phyloP scores from a whole-genome alignment of 441 rosid genomes.

The Breynia disticha region DNA sequence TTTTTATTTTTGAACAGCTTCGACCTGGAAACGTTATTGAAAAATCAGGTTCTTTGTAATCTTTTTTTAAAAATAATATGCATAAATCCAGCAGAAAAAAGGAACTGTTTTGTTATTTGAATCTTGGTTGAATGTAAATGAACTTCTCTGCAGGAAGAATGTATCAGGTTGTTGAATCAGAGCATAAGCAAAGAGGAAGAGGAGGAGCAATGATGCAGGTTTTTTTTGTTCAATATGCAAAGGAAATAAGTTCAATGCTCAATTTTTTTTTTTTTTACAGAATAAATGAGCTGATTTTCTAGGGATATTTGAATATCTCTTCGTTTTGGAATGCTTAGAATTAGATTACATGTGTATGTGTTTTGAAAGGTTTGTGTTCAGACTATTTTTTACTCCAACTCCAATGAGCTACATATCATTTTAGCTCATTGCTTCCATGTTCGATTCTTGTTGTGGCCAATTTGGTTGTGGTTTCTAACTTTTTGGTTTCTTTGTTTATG shows the following conservation, averaged over 20 bases:
- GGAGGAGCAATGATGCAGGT: constrained; percentile 95
- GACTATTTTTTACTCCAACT: no score
- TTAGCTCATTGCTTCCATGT: background rate
- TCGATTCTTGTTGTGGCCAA: background rate
- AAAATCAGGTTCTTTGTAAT: constrained; percentile 45
- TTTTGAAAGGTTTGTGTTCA: background rate
- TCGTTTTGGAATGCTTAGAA: background rate
- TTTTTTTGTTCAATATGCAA: constrained; percentile 1
- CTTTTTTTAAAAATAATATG: background rate
- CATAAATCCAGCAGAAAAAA: background rate
- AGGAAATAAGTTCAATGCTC: background rate
- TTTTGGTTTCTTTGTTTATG: constrained; percentile 5
- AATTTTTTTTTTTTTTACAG: background rate
- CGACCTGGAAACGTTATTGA: constrained; percentile 82
- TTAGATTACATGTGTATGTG: background rate
- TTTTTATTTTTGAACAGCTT: constrained; percentile 40
- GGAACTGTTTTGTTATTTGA: background rate
- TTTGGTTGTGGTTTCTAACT: background rate
- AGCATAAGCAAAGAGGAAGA: constrained; percentile 86
- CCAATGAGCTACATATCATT: no score
- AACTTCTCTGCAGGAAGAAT: constrained; percentile 46
- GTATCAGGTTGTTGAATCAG: constrained; percentile 62
- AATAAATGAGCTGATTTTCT: background rate
- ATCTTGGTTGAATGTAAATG: background rate
- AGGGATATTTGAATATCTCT: background rate